These are phyloP conservation scores for Fusarium austroafricanum DNA, from an alignment of 2,329 filamentous ascomycete genomes.

Conservation along the genomic window DNA sequence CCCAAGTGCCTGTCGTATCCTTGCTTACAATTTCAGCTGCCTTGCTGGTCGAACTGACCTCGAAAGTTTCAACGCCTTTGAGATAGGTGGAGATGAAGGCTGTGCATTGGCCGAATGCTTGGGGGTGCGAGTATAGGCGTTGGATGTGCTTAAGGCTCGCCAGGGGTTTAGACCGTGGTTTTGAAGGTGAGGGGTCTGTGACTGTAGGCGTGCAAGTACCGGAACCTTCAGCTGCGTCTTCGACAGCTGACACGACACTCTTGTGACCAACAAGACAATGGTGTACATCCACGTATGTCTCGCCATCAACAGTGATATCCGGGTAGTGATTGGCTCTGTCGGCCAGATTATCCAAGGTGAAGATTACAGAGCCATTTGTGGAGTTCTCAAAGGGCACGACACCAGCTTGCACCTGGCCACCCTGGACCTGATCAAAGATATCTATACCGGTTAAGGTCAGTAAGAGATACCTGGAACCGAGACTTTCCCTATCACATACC, in stretches of 20 bases:
- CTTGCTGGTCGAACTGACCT: slow-evolving; percentile 86
- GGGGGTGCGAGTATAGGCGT: slow-evolving; percentile 90
- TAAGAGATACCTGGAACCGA: background rate
- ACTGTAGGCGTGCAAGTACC: slow-evolving; percentile 64
- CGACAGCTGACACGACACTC: slow-evolving; percentile 42
- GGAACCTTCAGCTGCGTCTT: slow-evolving; percentile 51
- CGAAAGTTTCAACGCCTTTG: slow-evolving; percentile 80
- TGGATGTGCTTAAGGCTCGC: slow-evolving; percentile 70
- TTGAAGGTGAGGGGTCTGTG: slow-evolving; percentile 57
- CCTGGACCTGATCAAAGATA: slow-evolving; percentile 83
- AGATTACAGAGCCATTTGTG: slow-evolving; percentile 90
- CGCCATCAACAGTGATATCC: slow-evolving; percentile 80
- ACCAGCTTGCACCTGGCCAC: slow-evolving; percentile 72
- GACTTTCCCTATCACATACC: slow-evolving; percentile 48
- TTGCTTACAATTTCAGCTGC: slow-evolving; percentile 82
- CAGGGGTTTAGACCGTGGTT: slow-evolving; percentile 61
- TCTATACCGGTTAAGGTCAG: slow-evolving; percentile 59
- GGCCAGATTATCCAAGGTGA: slow-evolving; percentile 89
- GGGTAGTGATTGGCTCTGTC: slow-evolving; percentile 74
- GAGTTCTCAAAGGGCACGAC: slow-evolving; percentile 97
- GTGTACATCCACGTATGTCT: slow-evolving; percentile 87
- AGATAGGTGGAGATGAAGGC: slow-evolving; percentile 77
- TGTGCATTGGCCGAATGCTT: slow-evolving; percentile 93
- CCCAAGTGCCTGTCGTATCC: slow-evolving; percentile 68
- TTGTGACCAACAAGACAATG: slow-evolving; percentile 81